These are phyloP conservation scores for Amanita muscaria DNA, from an alignment of 768 basidiomycete species.

Conservation along the genomic window DNA sequence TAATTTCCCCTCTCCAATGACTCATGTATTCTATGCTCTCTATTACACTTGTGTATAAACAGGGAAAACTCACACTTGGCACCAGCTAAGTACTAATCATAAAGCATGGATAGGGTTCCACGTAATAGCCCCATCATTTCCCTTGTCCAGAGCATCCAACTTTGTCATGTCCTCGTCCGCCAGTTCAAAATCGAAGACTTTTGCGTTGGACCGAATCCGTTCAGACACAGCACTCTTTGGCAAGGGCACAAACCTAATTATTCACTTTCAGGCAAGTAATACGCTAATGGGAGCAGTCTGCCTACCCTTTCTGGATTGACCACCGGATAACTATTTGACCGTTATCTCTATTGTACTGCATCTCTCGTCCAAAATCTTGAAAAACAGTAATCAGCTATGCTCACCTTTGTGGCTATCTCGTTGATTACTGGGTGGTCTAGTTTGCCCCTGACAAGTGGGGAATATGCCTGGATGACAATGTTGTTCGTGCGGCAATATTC, in stretches of 20 bases:
- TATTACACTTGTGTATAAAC: conserved; percentile 1
- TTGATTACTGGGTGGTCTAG: conserved; percentile 47
- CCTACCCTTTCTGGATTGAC: conserved; percentile 80
- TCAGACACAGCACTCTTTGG: conserved; percentile 69
- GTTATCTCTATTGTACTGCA: conserved; percentile 53
- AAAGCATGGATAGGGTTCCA: conserved; percentile 77
- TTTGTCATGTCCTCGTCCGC: conserved; percentile 50
- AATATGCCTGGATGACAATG: conserved; percentile 68
- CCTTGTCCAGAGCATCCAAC: conserved; percentile 65
- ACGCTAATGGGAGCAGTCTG: conserved; percentile 7
- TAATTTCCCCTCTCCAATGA: not conserved
- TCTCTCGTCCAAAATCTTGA: too few relatives aligned
- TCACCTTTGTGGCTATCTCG: conserved; percentile 52
- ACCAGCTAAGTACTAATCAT: conserved; percentile 15
- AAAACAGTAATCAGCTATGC: too few relatives aligned
- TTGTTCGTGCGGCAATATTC: conserved; percentile 55
- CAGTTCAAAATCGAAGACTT: conserved; percentile 73
- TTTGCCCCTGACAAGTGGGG: conserved; percentile 60
- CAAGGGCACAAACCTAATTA: conserved; percentile 64
- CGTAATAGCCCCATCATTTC: conserved; percentile 60
- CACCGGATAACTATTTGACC: conserved; percentile 84
- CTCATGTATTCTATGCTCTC: conserved; percentile 8
- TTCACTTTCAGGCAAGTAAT: not conserved
- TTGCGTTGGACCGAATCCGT: conserved; percentile 65
- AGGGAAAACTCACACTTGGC: not conserved